phyloP scores from a whole-genome alignment of 495 filamentous ascomycete species.

The Neurospora sp. region DNA sequence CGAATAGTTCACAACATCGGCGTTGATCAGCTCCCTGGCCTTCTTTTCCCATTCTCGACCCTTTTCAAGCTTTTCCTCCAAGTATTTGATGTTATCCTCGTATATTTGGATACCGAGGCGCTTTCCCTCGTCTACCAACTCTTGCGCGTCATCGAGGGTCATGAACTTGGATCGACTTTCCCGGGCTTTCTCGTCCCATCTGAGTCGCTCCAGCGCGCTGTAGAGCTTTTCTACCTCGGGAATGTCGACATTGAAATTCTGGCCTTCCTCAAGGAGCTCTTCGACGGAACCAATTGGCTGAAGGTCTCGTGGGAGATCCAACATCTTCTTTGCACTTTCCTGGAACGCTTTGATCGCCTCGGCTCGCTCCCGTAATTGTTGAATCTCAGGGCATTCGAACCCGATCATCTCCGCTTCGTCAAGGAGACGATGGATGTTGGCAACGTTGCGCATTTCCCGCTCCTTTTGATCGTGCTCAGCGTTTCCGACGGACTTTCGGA shows the following conservation, averaged over 20 bases:
- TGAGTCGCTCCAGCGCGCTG: conserved; percentile 68
- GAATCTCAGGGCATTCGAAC: conserved; percentile 92
- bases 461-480: conserved; percentile 69
- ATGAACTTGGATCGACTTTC: conserved; percentile 50
- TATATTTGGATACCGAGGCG: conserved; percentile 65
- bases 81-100: conserved; percentile 66
- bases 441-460: conserved; percentile 78
- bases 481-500: conserved; percentile 55
- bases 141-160: conserved; percentile 65
- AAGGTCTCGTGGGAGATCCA: conserved; percentile 45
- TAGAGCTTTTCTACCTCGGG: conserved; percentile 83
- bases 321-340: conserved; percentile 56
- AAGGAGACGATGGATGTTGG: conserved; percentile 79
- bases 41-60: conserved; percentile 89
- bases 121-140: conserved; percentile 64
- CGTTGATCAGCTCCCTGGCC: conserved; percentile 84
- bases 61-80: conserved; percentile 60
- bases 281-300: conserved; percentile 63
- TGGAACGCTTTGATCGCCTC: conserved; percentile 84
- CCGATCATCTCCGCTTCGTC: conserved; percentile 75
- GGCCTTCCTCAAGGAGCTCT: conserved; percentile 78
- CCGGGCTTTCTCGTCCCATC: conserved; percentile 75
- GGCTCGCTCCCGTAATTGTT: conserved; percentile 73
- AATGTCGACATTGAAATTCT: conserved; percentile 86
- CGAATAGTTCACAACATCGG: conserved; percentile 81